These are phyloP conservation scores for Prototheca cutis DNA, from an alignment of 163 green algal species.

Conservation along the genomic window DNA sequence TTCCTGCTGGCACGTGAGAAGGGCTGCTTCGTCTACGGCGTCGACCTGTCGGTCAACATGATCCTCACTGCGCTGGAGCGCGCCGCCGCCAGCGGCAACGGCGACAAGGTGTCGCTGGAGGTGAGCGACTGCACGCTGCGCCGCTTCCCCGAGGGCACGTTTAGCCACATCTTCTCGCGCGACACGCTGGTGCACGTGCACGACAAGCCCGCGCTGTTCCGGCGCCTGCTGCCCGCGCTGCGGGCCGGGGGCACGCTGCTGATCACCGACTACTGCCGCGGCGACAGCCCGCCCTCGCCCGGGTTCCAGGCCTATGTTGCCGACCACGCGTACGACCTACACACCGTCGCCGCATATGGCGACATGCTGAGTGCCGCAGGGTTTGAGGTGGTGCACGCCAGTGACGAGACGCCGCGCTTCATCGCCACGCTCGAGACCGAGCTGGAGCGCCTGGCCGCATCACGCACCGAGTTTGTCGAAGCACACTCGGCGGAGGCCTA, in stretches of 20 bases:
- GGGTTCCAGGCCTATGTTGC: slow-evolving; percentile 54
- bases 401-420: slow-evolving; percentile 35
- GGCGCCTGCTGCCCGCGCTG: slow-evolving; percentile 38
- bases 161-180: slow-evolving; percentile 58
- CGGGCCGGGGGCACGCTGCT: slow-evolving; percentile 64
- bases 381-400: slow-evolving; percentile 43
- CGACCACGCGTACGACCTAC: slow-evolving; percentile 56
- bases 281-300: background rate
- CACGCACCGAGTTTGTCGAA: background rate
- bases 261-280: slow-evolving; percentile 71
- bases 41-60: slow-evolving; percentile 83
- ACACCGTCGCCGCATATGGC: slow-evolving; percentile 41
- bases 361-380: slow-evolving; percentile 44
- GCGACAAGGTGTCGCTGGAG: slow-evolving; percentile 63
- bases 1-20: slow-evolving; percentile 53
- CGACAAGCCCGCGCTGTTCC: slow-evolving; percentile 55
- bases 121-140: slow-evolving; percentile 53
- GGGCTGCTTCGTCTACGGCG: slow-evolving; percentile 59
- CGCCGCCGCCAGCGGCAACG: slow-evolving; percentile 25
- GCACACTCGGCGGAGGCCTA: background rate
- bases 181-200: slow-evolving; percentile 76
- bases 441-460: background rate
- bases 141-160: slow-evolving; percentile 34
- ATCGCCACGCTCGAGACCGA: slow-evolving; percentile 5
- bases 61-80: slow-evolving; percentile 60